Percentiles rank a stretch among this genome's conserved stretches.
Evolutionary conservation across 164 flowering plant genomes (phyloP).

Genomic region (Hamamelis virginiana): DNA sequence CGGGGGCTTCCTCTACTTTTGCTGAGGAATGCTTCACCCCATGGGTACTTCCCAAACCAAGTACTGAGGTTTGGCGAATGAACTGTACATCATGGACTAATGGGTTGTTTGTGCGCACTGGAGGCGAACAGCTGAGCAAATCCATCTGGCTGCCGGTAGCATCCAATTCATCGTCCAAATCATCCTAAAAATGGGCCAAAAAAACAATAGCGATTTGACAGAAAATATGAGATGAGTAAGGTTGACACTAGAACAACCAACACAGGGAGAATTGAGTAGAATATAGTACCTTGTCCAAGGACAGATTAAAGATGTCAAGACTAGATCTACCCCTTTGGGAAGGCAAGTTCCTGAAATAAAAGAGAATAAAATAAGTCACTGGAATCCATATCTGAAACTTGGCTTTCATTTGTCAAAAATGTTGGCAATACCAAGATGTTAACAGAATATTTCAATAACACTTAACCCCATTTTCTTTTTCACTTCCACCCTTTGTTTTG

Average conservation of each 20-base stretch:
- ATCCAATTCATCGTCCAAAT: not conserved
- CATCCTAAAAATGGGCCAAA: not conserved
- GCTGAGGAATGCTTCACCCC: not conserved
- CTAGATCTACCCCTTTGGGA: not conserved
- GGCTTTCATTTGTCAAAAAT: not conserved
- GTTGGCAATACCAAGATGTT: not conserved
- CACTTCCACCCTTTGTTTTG: too few species aligned
- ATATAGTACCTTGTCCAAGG: not conserved
- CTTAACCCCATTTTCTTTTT: too few species aligned
- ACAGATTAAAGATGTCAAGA: conserved; percentile 3
- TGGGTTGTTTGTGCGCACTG: conserved; percentile 15
- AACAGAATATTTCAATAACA: not conserved
- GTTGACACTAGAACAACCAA: not conserved
- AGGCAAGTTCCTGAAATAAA: not conserved
- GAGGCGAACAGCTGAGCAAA: conserved; percentile 11
- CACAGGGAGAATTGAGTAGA: not conserved
- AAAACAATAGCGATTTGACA: not conserved
- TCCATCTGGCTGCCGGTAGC: not conserved
- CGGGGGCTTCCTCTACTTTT: not conserved
- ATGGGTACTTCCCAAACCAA: not conserved
- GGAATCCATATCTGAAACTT: not conserved
- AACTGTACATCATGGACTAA: conserved; percentile 10
- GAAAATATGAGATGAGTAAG: not conserved
- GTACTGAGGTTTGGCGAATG: not conserved
- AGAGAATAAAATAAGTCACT: not conserved